Evolutionary conservation across 192 early-diverging fungal genomes (phyloP).

Genomic region (Pilobolus umbonatus): DNA sequence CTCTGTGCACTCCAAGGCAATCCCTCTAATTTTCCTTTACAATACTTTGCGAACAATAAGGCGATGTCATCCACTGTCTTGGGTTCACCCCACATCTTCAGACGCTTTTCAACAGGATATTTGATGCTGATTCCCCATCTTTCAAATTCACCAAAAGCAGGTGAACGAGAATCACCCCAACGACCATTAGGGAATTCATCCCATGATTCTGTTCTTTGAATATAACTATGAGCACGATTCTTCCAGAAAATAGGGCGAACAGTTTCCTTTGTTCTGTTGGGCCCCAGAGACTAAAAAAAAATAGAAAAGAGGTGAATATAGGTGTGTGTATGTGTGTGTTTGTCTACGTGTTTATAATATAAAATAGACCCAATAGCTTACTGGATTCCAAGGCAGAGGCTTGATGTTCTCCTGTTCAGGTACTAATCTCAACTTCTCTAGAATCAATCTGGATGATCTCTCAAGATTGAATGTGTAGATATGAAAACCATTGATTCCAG

Average conservation of each 20-base stretch:
- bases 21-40: constrained; percentile 66
- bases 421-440: constrained; percentile 80
- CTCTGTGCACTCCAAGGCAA: constrained; percentile 91
- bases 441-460: constrained; percentile 76
- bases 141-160: constrained; percentile 75
- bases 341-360: constrained; percentile 9
- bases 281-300: constrained; percentile 58
- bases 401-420: constrained; percentile 55
- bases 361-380: background rate
- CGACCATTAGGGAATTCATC: constrained; percentile 98
- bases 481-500: constrained; percentile 78
- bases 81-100: constrained; percentile 81
- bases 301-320: constrained; percentile 7
- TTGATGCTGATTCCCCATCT: constrained; percentile 81
- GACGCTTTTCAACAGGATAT: constrained; percentile 55
- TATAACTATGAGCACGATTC: constrained; percentile 90
- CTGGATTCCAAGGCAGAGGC: constrained; percentile 37
- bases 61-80: constrained; percentile 60
- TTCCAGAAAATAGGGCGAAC: constrained; percentile 99
- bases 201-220: constrained; percentile 88
- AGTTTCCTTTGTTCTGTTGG: constrained; percentile 88
- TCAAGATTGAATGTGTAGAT: constrained; percentile 96
- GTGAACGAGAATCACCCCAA: constrained; percentile 96
- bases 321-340: background rate
- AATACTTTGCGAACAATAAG: constrained; percentile 79